Conservation (phyloP, 495 filamentous ascomycete genomes). For the Podospora comata region DNA sequence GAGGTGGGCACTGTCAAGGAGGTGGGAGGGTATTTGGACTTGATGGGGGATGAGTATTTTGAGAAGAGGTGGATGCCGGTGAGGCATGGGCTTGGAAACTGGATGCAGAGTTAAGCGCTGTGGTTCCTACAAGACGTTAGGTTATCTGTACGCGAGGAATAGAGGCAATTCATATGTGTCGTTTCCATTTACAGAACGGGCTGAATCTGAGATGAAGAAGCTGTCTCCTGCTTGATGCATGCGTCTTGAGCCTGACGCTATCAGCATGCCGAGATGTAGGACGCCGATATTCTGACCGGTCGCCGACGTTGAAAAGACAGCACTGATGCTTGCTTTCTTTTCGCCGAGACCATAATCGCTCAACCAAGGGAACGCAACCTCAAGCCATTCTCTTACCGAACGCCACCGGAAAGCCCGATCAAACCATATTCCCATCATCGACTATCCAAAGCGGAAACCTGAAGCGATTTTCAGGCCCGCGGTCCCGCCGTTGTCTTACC, state of each 20-base stretch:
- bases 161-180: not conserved
- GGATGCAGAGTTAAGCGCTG: not conserved
- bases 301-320: not conserved
- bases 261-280: not conserved
- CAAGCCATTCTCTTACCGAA: not conserved
- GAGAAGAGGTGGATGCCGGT: not conserved
- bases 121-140: not conserved
- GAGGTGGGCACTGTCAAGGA: no score
- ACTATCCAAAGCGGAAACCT: not conserved
- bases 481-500: not conserved
- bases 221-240: not conserved
- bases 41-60: not conserved
- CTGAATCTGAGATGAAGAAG: not conserved
- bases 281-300: not conserved
- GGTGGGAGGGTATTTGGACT: not conserved
- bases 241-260: no score
- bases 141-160: not conserved
- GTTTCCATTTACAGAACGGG: not conserved
- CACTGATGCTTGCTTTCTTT: not conserved
- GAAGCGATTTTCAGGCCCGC: not conserved
- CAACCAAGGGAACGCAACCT: not conserved
- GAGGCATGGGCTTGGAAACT: not conserved
- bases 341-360: not conserved
- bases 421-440: not conserved
- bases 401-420: not conserved